A percentile compares a stretch with the other conserved stretches of the same genome.
These are phyloP conservation scores for Ploettnerulaceae sp. DNA, from an alignment of 2,329 filamentous ascomycete genomes.

Conservation along the genomic window DNA sequence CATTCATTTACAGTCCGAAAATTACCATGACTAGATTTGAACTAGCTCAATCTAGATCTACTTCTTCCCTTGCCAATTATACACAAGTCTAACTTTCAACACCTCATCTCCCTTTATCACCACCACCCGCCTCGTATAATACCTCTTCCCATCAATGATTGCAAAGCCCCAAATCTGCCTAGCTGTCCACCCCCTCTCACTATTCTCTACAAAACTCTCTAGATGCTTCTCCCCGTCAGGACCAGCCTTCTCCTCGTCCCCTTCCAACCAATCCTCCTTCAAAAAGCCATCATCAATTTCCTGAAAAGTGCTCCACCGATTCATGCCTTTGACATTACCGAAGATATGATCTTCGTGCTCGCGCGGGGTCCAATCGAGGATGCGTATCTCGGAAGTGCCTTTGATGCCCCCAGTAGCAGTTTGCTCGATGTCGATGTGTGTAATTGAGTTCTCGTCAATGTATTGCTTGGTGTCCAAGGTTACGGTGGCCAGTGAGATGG, in stretches of 20 bases:
- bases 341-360: conserved; percentile 59
- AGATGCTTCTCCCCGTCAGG: conserved; percentile 42
- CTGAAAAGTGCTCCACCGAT: conserved; percentile 37
- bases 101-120: conserved; percentile 37
- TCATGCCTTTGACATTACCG: conserved; percentile 49
- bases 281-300: conserved; percentile 35
- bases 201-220: conserved; percentile 46
- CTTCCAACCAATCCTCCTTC: conserved; percentile 40
- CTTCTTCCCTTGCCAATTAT: conserved; percentile 36
- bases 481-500: conserved; percentile 54
- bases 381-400: conserved; percentile 53
- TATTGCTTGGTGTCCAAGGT: conserved; percentile 43
- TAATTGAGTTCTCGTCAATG: conserved; percentile 35
- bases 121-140: conserved; percentile 37
- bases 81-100: conserved; percentile 39
- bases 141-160: conserved; percentile 38
- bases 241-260: conserved; percentile 38
- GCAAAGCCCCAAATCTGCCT: conserved; percentile 49
- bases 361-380: conserved; percentile 49
- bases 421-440: conserved; percentile 56
- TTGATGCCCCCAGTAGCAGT: conserved; percentile 57
- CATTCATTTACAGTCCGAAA: too few species aligned
- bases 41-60: conserved; percentile 6
- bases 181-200: conserved; percentile 48
- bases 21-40: too few species aligned